These are phyloP conservation scores for Aureobasidium mangrovei DNA, from an alignment of 2,329 filamentous ascomycete genomes.

Conservation along the genomic window DNA sequence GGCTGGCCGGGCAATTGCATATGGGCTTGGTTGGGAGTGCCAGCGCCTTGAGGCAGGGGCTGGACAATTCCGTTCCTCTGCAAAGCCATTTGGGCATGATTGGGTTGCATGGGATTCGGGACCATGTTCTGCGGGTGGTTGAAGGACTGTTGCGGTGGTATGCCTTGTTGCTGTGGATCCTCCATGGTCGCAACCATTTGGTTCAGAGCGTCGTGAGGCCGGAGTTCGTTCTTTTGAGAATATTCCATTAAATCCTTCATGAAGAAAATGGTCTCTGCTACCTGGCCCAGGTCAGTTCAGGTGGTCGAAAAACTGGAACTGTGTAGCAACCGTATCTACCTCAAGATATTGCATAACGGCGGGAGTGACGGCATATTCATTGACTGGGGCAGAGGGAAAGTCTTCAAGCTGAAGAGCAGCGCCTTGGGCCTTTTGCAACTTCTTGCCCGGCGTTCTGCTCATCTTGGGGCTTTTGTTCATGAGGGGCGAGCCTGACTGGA, in stretches of 20 bases:
- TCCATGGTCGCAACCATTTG: slow-evolving; percentile 38
- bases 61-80: slow-evolving; percentile 26
- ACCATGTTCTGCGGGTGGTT: slow-evolving; percentile 22
- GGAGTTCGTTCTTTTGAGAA: slow-evolving; percentile 45
- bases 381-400: slow-evolving; percentile 38
- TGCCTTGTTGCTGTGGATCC: slow-evolving; percentile 21
- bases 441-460: slow-evolving; percentile 45
- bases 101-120: slow-evolving; percentile 22
- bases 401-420: slow-evolving; percentile 37
- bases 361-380: slow-evolving; percentile 47
- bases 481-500: slow-evolving; percentile 41
- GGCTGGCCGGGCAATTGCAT: slow-evolving; percentile 24
- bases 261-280: slow-evolving; percentile 56
- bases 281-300: slow-evolving; percentile 32
- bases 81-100: slow-evolving; percentile 28
- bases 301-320: slow-evolving; percentile 7
- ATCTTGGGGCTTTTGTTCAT: slow-evolving; percentile 44
- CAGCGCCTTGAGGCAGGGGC: slow-evolving; percentile 14
- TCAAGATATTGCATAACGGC: slow-evolving; percentile 54
- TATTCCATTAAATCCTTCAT: slow-evolving; percentile 54
- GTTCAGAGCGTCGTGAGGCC: slow-evolving; percentile 47
- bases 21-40: slow-evolving; percentile 27
- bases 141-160: slow-evolving; percentile 18
- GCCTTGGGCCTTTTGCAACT: slow-evolving; percentile 36
- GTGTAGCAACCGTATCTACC: slow-evolving; percentile 34